Evolutionary conservation across 2,329 filamentous ascomycete genomes (phyloP).

Genomic region (Hypoxylon sp.): DNA sequence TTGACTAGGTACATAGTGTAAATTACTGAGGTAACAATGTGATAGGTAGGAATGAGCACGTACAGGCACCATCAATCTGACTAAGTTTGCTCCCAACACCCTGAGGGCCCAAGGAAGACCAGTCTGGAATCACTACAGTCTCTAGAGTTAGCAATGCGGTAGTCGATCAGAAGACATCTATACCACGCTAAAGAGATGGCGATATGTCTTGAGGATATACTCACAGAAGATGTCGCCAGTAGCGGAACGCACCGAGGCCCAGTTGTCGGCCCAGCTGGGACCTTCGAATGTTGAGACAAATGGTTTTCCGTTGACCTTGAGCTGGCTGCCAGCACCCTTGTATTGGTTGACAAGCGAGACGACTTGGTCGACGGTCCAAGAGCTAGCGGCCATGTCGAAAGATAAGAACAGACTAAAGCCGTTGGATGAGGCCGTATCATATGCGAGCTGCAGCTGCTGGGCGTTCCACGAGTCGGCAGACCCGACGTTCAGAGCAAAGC

Average conservation of each 20-base stretch:
- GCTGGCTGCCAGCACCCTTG: conserved; percentile 58
- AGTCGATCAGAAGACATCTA: neutral
- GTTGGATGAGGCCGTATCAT: conserved; percentile 50
- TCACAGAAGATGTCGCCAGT: conserved; percentile 57
- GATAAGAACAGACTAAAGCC: conserved; percentile 58
- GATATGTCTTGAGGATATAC: conserved; percentile 5
- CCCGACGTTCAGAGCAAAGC: conserved; percentile 52
- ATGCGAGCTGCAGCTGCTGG: conserved; percentile 53
- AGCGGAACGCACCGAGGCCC: conserved; percentile 58
- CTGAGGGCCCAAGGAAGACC: conserved; percentile 61
- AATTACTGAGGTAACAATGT: conserved; percentile 8
- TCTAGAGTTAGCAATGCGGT: conserved; percentile 14
- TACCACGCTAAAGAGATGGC: neutral
- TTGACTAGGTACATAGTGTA: conserved; percentile 56
- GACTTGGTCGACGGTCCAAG: conserved; percentile 52
- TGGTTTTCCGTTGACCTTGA: conserved; percentile 59
- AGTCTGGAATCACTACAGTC: conserved; percentile 60
- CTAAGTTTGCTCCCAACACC: conserved; percentile 48
- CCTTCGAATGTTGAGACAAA: conserved; percentile 70
- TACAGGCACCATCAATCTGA: conserved; percentile 53
- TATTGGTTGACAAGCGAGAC: conserved; percentile 56
- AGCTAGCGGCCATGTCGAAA: conserved; percentile 54
- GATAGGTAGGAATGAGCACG: conserved; percentile 24
- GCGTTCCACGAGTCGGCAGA: conserved; percentile 48
- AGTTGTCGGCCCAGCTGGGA: conserved; percentile 59